phyloP scores from a whole-genome alignment of 2,329 filamentous ascomycete genomes.

The Fusarium hostae region DNA sequence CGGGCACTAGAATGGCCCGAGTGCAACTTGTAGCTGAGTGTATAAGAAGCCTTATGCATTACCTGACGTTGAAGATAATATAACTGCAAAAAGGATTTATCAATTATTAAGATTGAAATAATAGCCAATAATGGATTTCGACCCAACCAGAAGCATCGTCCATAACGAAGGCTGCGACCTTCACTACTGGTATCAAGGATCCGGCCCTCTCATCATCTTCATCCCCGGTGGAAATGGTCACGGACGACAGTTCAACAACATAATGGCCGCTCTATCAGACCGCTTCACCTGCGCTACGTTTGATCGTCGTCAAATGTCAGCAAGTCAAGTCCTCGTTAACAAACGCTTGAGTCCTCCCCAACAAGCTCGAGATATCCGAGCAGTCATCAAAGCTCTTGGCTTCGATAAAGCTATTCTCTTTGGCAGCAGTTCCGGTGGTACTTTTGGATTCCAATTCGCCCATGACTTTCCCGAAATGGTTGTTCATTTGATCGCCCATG shows the following conservation, averaged over 20 bases:
- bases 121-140: no score
- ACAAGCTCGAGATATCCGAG: conserved; percentile 5
- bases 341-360: background rate
- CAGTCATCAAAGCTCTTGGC: background rate
- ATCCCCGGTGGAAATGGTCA: conserved; percentile 7
- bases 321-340: conserved; percentile 10
- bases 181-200: conserved; percentile 15
- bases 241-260: conserved; percentile 15
- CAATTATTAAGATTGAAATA: no score
- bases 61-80: no score
- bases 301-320: conserved; percentile 19
- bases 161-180: conserved; percentile 13
- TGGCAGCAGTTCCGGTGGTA: conserved; percentile 2
- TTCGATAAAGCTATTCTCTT: background rate
- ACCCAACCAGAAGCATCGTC: background rate
- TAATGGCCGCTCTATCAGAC: background rate
- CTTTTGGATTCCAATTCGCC: conserved; percentile 1
- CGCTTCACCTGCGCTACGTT: background rate
- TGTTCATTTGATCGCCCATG: background rate
- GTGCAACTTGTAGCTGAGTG: accelerated
- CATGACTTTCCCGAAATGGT: conserved; percentile 19
- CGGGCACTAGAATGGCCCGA: accelerated
- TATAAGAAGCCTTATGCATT: no score
- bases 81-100: no score
- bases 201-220: background rate